Conservation (phyloP, 163 green algal genomes). For the Scenedesmus sp. region DNA sequence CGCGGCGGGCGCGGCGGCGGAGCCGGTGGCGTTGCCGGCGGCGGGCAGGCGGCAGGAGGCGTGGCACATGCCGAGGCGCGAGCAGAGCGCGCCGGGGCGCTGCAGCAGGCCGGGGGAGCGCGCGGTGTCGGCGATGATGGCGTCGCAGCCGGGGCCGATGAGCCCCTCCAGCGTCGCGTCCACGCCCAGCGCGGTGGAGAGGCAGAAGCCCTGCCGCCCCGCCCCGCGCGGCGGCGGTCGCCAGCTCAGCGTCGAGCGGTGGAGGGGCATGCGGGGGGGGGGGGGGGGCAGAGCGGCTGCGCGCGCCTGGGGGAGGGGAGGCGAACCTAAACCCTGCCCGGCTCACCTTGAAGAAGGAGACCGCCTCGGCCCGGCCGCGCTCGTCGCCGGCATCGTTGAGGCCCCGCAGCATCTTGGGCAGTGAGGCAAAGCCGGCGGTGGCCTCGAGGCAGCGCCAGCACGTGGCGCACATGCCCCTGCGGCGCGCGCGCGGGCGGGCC, state of each 20-base stretch:
- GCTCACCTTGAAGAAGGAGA: constrained; percentile 18
- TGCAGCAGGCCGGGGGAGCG: constrained; percentile 5
- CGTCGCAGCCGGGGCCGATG: background rate
- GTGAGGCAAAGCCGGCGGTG: background rate
- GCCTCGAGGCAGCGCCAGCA: background rate
- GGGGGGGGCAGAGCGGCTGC: too few species aligned
- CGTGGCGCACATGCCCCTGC: too few species aligned
- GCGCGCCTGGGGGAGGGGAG: too few species aligned
- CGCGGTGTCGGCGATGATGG: constrained; percentile 16
- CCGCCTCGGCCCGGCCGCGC: background rate
- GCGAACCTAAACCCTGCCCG: too few species aligned
- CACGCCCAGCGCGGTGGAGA: background rate
- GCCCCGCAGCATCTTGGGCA: background rate
- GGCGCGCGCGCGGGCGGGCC: too few species aligned
- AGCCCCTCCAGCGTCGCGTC: background rate
- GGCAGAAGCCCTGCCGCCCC: constrained; percentile 28
- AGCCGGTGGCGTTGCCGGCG: background rate
- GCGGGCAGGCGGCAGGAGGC: background rate
- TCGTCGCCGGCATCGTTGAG: background rate
- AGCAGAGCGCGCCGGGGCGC: constrained; percentile 13
- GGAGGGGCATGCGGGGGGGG: too few species aligned
- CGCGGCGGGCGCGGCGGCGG: too few species aligned
- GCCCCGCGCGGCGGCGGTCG: too few species aligned
- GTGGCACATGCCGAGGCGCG: constrained; percentile 14
- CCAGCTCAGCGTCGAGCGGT: too few species aligned